These are phyloP conservation scores for Lenwebbia sp. DNA, from an alignment of 345 rosid genomes.

Conservation along the genomic window DNA sequence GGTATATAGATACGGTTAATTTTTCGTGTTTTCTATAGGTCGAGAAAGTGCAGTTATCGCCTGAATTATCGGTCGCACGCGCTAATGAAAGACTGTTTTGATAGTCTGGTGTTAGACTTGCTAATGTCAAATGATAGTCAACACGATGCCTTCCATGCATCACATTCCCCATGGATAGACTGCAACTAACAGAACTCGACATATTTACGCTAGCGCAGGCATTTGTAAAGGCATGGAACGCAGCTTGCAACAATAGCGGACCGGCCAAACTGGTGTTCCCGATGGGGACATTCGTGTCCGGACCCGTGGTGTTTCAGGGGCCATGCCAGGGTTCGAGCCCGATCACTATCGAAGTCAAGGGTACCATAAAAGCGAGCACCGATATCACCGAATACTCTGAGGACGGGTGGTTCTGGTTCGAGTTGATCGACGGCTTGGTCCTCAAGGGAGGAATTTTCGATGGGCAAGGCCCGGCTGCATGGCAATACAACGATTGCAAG, in stretches of 20 bases:
- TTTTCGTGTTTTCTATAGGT: neutral
- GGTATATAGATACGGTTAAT: neutral
- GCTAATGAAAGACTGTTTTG: neutral
- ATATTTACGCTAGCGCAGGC: slow-evolving; percentile 23
- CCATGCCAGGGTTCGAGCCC: slow-evolving; percentile 34
- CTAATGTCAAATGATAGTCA: neutral
- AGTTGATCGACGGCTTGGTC: slow-evolving; percentile 24
- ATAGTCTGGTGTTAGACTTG: neutral
- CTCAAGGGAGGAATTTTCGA: slow-evolving; percentile 60
- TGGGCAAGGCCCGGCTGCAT: slow-evolving; percentile 36
- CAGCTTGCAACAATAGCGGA: slow-evolving; percentile 25
- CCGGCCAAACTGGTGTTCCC: slow-evolving; percentile 45
- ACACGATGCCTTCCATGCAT: neutral
- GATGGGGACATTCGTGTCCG: slow-evolving; percentile 22
- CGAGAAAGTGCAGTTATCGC: neutral
- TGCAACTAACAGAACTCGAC: neutral
- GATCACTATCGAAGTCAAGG: slow-evolving; percentile 28
- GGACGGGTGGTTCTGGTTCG: slow-evolving; percentile 35
- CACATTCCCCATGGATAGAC: neutral
- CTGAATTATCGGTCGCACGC: neutral
- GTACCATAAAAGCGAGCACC: slow-evolving; percentile 29
- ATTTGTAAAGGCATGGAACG: slow-evolving; percentile 40
- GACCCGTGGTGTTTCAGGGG: slow-evolving; percentile 43
- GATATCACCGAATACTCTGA: slow-evolving; percentile 17
- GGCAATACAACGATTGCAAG: slow-evolving; percentile 36